phyloP scores from a whole-genome alignment of 1,284 basidiomycete species.

The Amylostereum areolatum region DNA sequence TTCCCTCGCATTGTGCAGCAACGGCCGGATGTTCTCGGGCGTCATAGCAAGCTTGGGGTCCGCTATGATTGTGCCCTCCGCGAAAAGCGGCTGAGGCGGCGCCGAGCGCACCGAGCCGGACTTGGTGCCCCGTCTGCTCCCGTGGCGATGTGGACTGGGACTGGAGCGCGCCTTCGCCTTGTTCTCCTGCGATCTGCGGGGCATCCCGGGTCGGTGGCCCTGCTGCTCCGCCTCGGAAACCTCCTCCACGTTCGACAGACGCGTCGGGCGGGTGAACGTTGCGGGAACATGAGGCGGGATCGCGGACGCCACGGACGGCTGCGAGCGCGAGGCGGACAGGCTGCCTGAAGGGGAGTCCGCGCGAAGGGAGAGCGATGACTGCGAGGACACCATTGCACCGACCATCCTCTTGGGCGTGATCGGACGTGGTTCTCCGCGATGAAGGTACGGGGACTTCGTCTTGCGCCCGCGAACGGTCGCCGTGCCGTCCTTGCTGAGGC shows the following conservation, averaged over 20 bases:
- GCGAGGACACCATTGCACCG: constrained; percentile 26
- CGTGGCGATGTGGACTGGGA: constrained; percentile 22
- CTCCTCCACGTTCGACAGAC: constrained; percentile 60
- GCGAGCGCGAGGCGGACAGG: constrained; percentile 9
- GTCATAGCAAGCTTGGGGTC: constrained; percentile 66
- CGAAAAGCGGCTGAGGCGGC: constrained; percentile 37
- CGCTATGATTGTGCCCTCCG: constrained; percentile 19
- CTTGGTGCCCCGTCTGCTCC: constrained; percentile 18
- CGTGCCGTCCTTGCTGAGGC: constrained; percentile 28
- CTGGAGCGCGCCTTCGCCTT: constrained; percentile 16
- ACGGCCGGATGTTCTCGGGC: constrained; percentile 75
- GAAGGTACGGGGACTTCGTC: constrained; percentile 44
- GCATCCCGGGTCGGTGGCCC: neutral
- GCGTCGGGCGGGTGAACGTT: constrained; percentile 32
- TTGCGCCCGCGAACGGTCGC: constrained; percentile 42
- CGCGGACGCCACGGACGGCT: constrained; percentile 5
- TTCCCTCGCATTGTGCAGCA: constrained; percentile 73
- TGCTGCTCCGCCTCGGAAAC: constrained; percentile 20
- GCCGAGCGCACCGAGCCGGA: constrained; percentile 60
- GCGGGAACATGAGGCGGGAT: constrained; percentile 9
- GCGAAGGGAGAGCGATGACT: constrained; percentile 38
- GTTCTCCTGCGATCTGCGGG: constrained; percentile 10
- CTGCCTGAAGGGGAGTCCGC: constrained; percentile 17
- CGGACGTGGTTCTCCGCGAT: constrained; percentile 20
- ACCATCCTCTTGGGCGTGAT: constrained; percentile 30